Conservation (phyloP, 1,284 basidiomycete genomes). For the Mycena sp. region DNA sequence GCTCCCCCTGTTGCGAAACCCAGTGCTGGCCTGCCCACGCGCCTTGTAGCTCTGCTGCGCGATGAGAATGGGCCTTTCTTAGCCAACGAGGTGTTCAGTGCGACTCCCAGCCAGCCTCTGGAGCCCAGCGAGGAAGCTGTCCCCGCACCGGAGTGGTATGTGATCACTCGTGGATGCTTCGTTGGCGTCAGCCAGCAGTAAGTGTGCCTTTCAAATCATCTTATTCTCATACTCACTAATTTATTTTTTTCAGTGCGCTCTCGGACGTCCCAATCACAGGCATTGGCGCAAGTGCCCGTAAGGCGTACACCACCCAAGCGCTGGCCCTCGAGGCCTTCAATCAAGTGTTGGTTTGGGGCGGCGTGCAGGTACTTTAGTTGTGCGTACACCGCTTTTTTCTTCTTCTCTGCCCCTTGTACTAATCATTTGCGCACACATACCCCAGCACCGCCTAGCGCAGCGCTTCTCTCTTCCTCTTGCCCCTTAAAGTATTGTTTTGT, state of each 20-base stretch:
- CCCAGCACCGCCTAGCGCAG: too few relatives aligned
- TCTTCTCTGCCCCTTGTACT: too few relatives aligned
- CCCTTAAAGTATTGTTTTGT: too few relatives aligned
- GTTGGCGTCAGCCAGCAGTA: too few relatives aligned
- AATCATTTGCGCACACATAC: too few relatives aligned
- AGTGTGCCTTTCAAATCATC: too few relatives aligned
- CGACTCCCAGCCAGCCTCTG: neutral
- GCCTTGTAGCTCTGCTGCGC: too few relatives aligned
- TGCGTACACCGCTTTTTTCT: too few relatives aligned
- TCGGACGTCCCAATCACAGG: neutral
- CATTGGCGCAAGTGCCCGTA: neutral
- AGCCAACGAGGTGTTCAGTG: neutral
- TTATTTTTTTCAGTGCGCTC: neutral
- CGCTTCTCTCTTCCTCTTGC: too few relatives aligned
- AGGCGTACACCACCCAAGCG: neutral
- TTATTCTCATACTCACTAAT: neutral
- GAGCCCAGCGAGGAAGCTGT: neutral
- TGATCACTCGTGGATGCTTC: too few relatives aligned
- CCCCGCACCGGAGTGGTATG: neutral
- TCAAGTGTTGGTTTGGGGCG: neutral
- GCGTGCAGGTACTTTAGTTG: neutral
- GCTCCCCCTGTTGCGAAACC: neutral
- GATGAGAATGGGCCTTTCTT: neutral
- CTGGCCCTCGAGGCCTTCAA: neutral
- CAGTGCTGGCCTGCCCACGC: neutral